Base-by-base conservation (phyloP, 2,329 filamentous ascomycete species). In the Pestalotiopsis sp. region DNA sequence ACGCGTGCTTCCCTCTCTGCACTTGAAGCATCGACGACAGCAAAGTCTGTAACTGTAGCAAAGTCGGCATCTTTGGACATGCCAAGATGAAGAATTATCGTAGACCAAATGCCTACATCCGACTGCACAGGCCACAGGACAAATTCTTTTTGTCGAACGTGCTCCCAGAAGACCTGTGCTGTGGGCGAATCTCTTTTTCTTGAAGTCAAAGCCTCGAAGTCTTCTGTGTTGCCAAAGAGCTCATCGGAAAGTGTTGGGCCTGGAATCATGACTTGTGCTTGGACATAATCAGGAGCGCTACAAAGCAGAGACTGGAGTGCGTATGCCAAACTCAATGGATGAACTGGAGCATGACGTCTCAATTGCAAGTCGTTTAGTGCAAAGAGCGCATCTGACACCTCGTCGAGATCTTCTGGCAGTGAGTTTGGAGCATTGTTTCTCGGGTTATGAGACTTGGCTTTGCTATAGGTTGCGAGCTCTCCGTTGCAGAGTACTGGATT, bases 381-480 rank as follows among this genome's bases (percentile, higher is more conserved):
- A 39, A 41, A 64, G 4, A 64, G 61, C 14, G 38, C 38, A n/a
- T 64, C 41, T 7, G 61, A 45, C 11, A 64, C 61, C 25, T 64
- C 61, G 20, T 64, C 39, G 4, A 64, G n/a, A 23, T 64, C 25
- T 4, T 25, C 20, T 12, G 61, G 61, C 7, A 64, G 38, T 13
- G 38, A 45, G 39, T 49, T 64, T 36, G 61, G 61, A 17, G 61
- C 38, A 31, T 52, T 64, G 12, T 64, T 64, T 31, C 38, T 45
- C 9, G 61, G 61, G 25, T 49, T 64, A 14, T 64, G 61, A 17
- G 61, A 64, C 49, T 31, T 64, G 36, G 14, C 25, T 27, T 49
- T 64, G 38, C 38, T 12, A n/a, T 64, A 64, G 3, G 61, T 64
- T 27, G 61, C 61, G 6, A 64, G 61, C 36, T 64, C 61, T 11